Base-by-base conservation (phyloP, 208 protist species). In the Crithidia thermophila region DNA sequence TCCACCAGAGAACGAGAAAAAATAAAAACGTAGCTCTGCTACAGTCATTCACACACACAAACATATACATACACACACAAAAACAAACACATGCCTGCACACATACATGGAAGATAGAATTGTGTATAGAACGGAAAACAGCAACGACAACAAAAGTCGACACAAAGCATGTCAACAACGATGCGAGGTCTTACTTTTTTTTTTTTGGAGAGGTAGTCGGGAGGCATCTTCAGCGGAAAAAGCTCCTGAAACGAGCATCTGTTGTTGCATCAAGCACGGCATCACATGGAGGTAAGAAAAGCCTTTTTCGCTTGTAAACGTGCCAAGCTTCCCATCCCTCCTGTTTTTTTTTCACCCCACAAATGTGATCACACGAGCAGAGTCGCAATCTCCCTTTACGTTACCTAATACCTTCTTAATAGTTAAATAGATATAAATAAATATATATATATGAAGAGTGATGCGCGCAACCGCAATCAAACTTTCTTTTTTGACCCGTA, bases 211-310 rank as follows among this genome's bases (percentile, higher is more conserved):
- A 14, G 50, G 8, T 27, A 4, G 31, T 18, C 13, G 9, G 16
- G 5, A 40, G 6, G 31, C 5, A 27, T 25, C 21, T n/a, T 2
- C 31, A 47, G 45, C 39, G 25, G 10, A 25, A 42, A 62, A 62
- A 37, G 27, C 39, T 62, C 57, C 57, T 62, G 57, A 62, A 62
- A 51, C 57, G 23, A 25, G 57, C 42, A 62, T 51, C 39, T 34
- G 57, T 62, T n/a, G n/a, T n/a, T n/a, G n/a, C n/a, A n/a, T n/a
- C n/a, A n/a, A n/a, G n/a, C n/a, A n/a, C n/a, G n/a, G n/a, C n/a
- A n/a, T n/a, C n/a, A n/a, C n/a, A n/a, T n/a, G n/a, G n/a, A n/a
- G n/a, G n/a, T n/a, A n/a, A 62, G 57, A 46, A 28, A 6, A 49
- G 25, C 31, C 13, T 21, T 16, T 25, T 31, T 31, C 52, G 34